These are phyloP conservation scores for Solanum phureja DNA, from an alignment of 257 asterid species.

Conservation along the genomic window DNA sequence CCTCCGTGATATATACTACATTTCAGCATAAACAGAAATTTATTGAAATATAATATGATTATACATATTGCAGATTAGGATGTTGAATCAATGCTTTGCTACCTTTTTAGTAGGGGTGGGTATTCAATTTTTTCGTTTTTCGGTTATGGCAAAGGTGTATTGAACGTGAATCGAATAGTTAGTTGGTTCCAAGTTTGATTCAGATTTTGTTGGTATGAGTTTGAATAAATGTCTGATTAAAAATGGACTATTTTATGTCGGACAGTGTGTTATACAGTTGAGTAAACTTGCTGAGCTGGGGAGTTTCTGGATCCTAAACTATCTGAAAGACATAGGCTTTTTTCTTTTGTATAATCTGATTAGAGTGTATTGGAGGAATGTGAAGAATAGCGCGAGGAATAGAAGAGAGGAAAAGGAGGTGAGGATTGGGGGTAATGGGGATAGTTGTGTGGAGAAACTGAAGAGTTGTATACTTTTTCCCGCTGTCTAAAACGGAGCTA, in stretches of 20 bases:
- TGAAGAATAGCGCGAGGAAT: conserved; percentile 27
- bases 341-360: not conserved
- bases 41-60: not conserved
- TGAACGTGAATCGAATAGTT: too few species aligned
- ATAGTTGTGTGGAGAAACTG: conserved; percentile 58
- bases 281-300: not conserved
- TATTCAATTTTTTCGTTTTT: too few species aligned
- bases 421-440: conserved; percentile 29
- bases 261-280: not conserved
- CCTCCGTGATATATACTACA: not conserved
- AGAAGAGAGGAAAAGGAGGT: conserved; percentile 18
- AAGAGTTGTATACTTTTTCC: conserved; percentile 42
- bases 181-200: not conserved
- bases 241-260: not conserved
- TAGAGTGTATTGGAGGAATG: conserved; percentile 22
- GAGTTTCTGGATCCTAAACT: not conserved
- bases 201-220: not conserved
- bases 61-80: not conserved
- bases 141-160: not conserved
- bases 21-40: not conserved
- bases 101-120: not conserved
- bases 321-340: not conserved
- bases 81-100: not conserved
- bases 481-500: conserved; percentile 40
- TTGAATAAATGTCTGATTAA: not conserved